Percentiles rank a stretch among this genome's conserved stretches.
Evolutionary conservation across 116 monocot species (phyloP).

Genomic region (Trichopus zeylanicus): DNA sequence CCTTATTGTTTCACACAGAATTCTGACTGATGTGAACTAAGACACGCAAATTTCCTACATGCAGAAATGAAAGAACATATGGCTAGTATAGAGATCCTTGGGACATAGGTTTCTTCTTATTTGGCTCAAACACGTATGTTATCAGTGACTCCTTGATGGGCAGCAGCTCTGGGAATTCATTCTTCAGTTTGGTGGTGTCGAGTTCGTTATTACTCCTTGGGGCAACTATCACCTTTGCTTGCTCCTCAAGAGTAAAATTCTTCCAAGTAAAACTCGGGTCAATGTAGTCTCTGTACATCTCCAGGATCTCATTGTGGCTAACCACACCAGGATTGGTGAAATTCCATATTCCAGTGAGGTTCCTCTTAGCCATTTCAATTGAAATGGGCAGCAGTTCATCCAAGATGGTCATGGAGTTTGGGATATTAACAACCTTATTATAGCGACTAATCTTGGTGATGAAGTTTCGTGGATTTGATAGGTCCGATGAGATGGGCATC

Average conservation of each 20-base stretch:
- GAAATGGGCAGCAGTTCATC: conserved; percentile 30
- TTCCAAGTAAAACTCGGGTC: conserved; percentile 12
- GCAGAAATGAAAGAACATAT: background rate
- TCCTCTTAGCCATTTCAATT: conserved; percentile 22
- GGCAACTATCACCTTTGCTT: conserved; percentile 20
- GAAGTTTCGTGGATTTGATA: conserved; percentile 25
- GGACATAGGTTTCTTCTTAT: conserved; percentile 4
- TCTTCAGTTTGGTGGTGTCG: conserved; percentile 24
- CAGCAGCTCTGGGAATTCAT: conserved; percentile 13
- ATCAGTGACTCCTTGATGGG: conserved; percentile 12
- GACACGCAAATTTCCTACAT: background rate
- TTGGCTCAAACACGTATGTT: conserved; percentile 7
- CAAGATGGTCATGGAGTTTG: conserved; percentile 27
- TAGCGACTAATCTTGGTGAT: conserved; percentile 29
- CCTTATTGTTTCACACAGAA: too few species aligned
- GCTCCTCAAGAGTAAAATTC: conserved; percentile 18
- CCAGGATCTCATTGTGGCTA: conserved; percentile 24
- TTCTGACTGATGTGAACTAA: background rate
- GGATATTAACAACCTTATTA: conserved; percentile 26
- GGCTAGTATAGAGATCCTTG: background rate
- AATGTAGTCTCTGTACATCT: conserved; percentile 20
- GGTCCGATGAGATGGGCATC: conserved; percentile 32
- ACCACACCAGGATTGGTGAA: conserved; percentile 27
- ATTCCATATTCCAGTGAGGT: conserved; percentile 22
- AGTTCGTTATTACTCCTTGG: conserved; percentile 56